These are phyloP conservation scores for Cyclostephanos invisitatus DNA, from an alignment of 108 stramenopile genomes.

Conservation along the genomic window DNA sequence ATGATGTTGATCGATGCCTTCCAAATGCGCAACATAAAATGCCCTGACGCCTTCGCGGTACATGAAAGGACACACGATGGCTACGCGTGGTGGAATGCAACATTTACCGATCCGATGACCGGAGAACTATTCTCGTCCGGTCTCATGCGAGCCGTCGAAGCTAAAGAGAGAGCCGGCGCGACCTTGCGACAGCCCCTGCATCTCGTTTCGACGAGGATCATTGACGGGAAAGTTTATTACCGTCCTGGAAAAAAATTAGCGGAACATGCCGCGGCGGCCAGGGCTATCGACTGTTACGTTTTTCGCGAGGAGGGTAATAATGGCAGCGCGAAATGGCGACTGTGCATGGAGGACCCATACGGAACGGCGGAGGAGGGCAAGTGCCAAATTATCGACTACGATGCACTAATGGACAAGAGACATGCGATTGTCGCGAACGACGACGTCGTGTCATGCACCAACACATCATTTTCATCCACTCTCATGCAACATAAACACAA, in stretches of 20 bases:
- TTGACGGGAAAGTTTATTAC: slow-evolving; percentile 30
- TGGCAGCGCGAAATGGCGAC: neutral
- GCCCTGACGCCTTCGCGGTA: neutral
- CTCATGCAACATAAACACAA: neutral
- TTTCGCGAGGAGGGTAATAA: slow-evolving; percentile 14
- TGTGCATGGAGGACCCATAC: slow-evolving; percentile 37
- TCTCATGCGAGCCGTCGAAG: slow-evolving; percentile 14
- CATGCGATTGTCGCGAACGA: neutral
- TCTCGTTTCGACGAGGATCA: neutral
- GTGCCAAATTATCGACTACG: slow-evolving; percentile 11
- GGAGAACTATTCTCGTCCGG: slow-evolving; percentile 36
- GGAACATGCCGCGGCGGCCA: slow-evolving; percentile 41
- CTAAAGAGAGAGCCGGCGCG: slow-evolving; percentile 2
- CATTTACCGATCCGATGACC: slow-evolving; percentile 30
- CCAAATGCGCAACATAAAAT: neutral
- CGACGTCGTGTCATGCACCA: no score
- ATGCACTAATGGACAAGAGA: slow-evolving; percentile 1
- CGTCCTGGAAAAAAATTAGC: slow-evolving; percentile 9
- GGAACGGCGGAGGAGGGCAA: slow-evolving; percentile 1
- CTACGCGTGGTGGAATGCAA: slow-evolving; percentile 22
- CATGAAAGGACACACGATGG: neutral
- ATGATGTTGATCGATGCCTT: slow-evolving; percentile 9
- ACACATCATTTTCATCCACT: no score
- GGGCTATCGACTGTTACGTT: slow-evolving; percentile 43
- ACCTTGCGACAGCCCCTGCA: slow-evolving; percentile 12